Percentiles rank a stretch among this genome's conserved stretches.
phyloP scores from a whole-genome alignment of 345 rosid species.

The Populus euphratica region DNA sequence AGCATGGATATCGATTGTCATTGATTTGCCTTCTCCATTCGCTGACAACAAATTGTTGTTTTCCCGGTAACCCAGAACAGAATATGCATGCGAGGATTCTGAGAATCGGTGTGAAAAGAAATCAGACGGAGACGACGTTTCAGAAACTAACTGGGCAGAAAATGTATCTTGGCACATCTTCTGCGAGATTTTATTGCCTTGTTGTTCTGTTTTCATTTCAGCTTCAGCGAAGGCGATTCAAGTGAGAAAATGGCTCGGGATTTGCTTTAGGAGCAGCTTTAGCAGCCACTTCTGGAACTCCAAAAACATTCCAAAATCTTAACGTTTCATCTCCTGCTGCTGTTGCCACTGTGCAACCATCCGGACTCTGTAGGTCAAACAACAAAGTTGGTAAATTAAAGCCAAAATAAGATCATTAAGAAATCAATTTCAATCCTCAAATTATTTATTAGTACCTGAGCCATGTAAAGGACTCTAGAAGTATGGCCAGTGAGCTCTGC shows the following conservation, averaged over 20 bases:
- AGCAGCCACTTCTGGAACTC: slow-evolving; percentile 19
- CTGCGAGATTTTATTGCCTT: too few relatives aligned
- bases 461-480: slow-evolving; percentile 52
- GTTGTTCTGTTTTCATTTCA: not conserved
- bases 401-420: not conserved
- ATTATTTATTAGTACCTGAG: slow-evolving; percentile 25
- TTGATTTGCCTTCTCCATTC: not conserved
- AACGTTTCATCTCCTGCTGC: slow-evolving; percentile 28
- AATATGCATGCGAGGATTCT: too few relatives aligned
- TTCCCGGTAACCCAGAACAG: not conserved
- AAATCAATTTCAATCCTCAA: not conserved
- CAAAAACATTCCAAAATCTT: slow-evolving; percentile 29
- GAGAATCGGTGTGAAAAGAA: too few relatives aligned
- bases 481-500: slow-evolving; percentile 41
- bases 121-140: too few relatives aligned
- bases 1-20: too few relatives aligned
- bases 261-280: not conserved
- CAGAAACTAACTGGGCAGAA: too few relatives aligned
- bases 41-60: not conserved
- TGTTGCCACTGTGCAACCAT: slow-evolving; percentile 31
- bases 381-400: not conserved
- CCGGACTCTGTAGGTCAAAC: slow-evolving; percentile 13
- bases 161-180: too few relatives aligned
- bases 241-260: slow-evolving; percentile 14
- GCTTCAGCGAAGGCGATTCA: slow-evolving; percentile 16